Evolutionary conservation across 2,329 filamentous ascomycete species (phyloP).

Genomic region (Ramularia collo-cygni): DNA sequence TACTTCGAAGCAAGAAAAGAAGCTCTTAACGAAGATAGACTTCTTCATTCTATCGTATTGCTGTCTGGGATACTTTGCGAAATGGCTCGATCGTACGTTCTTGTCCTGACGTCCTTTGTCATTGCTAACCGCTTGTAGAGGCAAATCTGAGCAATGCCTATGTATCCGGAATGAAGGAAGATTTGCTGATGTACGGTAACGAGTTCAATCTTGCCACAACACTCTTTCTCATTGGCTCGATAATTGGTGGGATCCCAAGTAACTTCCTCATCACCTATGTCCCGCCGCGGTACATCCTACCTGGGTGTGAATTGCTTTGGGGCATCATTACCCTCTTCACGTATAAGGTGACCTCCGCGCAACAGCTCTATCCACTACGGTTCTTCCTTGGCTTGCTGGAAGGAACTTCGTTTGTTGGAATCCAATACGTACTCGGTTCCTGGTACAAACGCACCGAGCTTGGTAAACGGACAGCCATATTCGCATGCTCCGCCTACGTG

Average conservation of each 20-base stretch:
- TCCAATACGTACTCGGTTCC: slow-evolving; percentile 9
- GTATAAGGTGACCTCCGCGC: slow-evolving; percentile 33
- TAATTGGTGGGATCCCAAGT: slow-evolving; percentile 35
- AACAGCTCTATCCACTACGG: slow-evolving; percentile 35
- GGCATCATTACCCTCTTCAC: slow-evolving; percentile 35
- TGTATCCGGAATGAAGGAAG: slow-evolving; percentile 38
- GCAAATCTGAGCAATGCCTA: slow-evolving; percentile 39
- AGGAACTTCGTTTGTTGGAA: slow-evolving; percentile 11
- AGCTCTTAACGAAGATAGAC: slow-evolving; percentile 15
- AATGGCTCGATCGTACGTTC: slow-evolving; percentile 13
- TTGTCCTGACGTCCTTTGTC: background rate
- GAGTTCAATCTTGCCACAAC: slow-evolving; percentile 29
- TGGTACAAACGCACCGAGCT: slow-evolving; percentile 7
- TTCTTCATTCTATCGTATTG: slow-evolving; percentile 17
- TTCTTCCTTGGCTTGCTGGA: slow-evolving; percentile 47
- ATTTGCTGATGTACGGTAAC: slow-evolving; percentile 33
- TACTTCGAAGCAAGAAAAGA: slow-evolving; percentile 10
- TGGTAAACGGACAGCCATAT: slow-evolving; percentile 6
- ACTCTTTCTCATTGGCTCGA: slow-evolving; percentile 24
- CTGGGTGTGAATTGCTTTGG: slow-evolving; percentile 36
- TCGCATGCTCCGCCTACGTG: slow-evolving; percentile 8
- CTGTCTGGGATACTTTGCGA: slow-evolving; percentile 13
- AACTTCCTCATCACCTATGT: slow-evolving; percentile 32
- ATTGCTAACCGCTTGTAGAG: slow-evolving; percentile 10
- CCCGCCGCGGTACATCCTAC: slow-evolving; percentile 21